Conservation (phyloP, 2,329 filamentous ascomycete species). For the Nemania serpens region DNA sequence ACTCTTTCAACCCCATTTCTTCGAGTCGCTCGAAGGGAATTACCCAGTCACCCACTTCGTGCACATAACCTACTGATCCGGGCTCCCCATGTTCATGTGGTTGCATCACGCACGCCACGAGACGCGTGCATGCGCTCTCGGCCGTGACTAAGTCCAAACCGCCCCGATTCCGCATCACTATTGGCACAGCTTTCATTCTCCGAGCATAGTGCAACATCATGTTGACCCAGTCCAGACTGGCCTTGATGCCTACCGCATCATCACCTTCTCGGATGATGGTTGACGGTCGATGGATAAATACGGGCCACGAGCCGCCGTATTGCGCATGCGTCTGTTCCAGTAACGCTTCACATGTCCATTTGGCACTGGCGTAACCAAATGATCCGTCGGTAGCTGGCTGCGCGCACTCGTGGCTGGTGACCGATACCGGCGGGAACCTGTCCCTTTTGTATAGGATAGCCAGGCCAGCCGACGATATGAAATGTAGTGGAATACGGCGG, state of each 20-base stretch:
- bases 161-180: neutral
- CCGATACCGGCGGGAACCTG: neutral
- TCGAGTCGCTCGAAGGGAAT: neutral
- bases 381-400: conserved; percentile 7
- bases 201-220: conserved; percentile 44
- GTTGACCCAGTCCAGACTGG: conserved; percentile 70
- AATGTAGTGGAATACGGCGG: conserved; percentile 39
- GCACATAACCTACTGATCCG: neutral
- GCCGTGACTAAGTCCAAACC: neutral
- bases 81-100: neutral
- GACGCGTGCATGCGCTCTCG: neutral
- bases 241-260: conserved; percentile 33
- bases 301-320: conserved; percentile 5
- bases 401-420: too few relatives aligned
- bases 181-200: conserved; percentile 25
- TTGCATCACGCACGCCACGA: neutral
- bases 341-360: conserved; percentile 43
- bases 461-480: conserved; percentile 35
- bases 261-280: conserved; percentile 25
- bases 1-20: neutral
- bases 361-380: conserved; percentile 40
- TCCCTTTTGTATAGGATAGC: neutral
- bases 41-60: neutral
- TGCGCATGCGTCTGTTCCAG: conserved; percentile 34
- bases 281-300: conserved; percentile 28